Base-by-base conservation (phyloP, 164 flowering plant genomes). In the Chimonanthus salicifolius region DNA sequence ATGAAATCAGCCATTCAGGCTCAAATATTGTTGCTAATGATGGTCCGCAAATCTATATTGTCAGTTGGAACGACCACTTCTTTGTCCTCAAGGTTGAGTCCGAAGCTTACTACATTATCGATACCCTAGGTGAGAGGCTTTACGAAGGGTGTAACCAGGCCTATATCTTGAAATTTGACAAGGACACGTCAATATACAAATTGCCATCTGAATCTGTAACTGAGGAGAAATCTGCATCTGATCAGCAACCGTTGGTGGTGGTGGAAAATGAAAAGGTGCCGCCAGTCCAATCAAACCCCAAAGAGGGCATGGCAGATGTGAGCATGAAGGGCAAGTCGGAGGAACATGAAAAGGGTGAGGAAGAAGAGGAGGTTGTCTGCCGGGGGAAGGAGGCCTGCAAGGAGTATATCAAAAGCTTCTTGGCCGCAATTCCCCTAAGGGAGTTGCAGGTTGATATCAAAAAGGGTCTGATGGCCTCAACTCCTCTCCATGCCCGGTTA, bases 41-140 rank as follows among this genome's bases (percentile, higher is more conserved):
- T 46, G 87, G 81, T 51, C 84, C 94, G 16, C 87, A 81, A 58
- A 72, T 92, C 33, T 96, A 88, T 72, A 87, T 96, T 16, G 92
- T 96, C 20, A 93, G 98, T 72, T 95, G 99, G 99, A 95, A 95
- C 60, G 99, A 95, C 74, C 99, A 95, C 78, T 96, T 96, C 74
- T 96, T 96, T 70, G 76, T 96, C 58, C 93, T 96, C 71, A 96
- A 90, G 78, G 93, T 94, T 51, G 99, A 92, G 66, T 71, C 84
- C 3, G 98, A 94, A 16, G 97, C 97, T 48, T 92, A 86, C 81
- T 92, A 90, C 87, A 90, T 95, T 58, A 84, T 95, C 48, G 99
- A 95, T 83, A 93, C 99, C 4, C 77, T 95, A 43, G 99, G 99
- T 16, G 99, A 95, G 85, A 84, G 99, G 80, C 91, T 95, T 1